Conservation (phyloP, 176 grass and related monocot species). For the Musa itinerans region DNA sequence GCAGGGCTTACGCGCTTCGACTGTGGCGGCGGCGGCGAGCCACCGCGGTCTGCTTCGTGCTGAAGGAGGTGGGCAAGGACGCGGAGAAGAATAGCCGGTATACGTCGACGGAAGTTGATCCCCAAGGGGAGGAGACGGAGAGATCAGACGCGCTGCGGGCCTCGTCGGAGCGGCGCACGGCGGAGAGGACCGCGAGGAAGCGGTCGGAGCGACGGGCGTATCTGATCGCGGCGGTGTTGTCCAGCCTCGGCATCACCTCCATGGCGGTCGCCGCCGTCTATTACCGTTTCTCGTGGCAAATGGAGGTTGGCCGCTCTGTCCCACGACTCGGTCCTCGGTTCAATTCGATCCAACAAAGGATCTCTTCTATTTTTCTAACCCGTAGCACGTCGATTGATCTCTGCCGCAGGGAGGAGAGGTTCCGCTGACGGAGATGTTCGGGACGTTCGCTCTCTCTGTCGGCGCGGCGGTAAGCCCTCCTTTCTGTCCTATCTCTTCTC, state of each 20-base stretch:
- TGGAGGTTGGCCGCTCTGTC: slow-evolving; percentile 42
- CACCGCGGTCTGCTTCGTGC: slow-evolving; percentile 5
- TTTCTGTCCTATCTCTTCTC: not conserved
- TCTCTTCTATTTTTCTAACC: too few species aligned
- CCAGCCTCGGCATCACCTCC: slow-evolving; percentile 88
- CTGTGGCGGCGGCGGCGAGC: not conserved
- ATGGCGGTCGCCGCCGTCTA: slow-evolving; percentile 78
- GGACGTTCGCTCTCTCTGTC: slow-evolving; percentile 81
- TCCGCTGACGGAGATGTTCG: slow-evolving; percentile 71
- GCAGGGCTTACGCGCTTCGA: not conserved
- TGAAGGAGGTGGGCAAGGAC: not conserved
- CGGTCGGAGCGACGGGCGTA: slow-evolving; percentile 74
- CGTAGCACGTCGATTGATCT: too few species aligned
- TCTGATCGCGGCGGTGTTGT: slow-evolving; percentile 76
- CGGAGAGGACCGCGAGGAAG: slow-evolving; percentile 47
- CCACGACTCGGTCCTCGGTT: too few species aligned
- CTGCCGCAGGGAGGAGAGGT: slow-evolving; percentile 82
- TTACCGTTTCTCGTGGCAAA: slow-evolving; percentile 95
- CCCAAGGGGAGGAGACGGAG: not conserved
- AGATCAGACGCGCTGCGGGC: not conserved
- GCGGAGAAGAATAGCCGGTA: not conserved
- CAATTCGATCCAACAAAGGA: too few species aligned
- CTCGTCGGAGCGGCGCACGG: not conserved
- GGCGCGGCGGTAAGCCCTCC: slow-evolving; percentile 66
- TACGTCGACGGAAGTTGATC: not conserved